Evolutionary conservation across 2,329 filamentous ascomycete genomes (phyloP), one percentile per base, ranked within the genome.

Genomic region (Paramyrothecium roridum): DNA sequence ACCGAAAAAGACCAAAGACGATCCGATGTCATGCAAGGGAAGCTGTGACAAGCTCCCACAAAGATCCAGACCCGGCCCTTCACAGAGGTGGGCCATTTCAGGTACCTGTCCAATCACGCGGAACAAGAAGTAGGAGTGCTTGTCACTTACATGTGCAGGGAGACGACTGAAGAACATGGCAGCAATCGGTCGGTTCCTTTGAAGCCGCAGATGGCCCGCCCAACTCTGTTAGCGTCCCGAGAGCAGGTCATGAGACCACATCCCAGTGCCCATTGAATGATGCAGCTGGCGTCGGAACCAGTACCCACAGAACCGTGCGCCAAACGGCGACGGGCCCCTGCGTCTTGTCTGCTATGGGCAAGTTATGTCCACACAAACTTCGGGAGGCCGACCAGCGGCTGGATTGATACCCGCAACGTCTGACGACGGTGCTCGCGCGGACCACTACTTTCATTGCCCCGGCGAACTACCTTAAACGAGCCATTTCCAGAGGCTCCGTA

Each of bases 201-300:
- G 26, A 30, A 30, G 26, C 6, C 26, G 26, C 26, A 30, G 26
- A 30, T 30, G 26, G 26, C 26, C 26, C 26, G 26, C 26, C 26
- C 26, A 30, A 6, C 26, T 21, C 40, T 43, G 54, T 64, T 69
- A 65, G 65, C 66, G 64, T 65, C 59, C 62, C 60, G 62, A 56
- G 54, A 57, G 56, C 56, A 57, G 66, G 65, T 69, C 67, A 67
- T 68, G 66, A 61, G 67, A 69, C 65, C 65, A 57, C 50, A 50
- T 59, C 54, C 55, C 57, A 56, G 49, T 45, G 57, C 52, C 22
- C 50, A 33, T 40, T 55, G 46, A 47, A 48, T 40, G 46, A 53
- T 53, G 55, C 53, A 52, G 40, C 37, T 43, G 37, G 55, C 54
- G 52, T 47, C 56, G 54, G 56, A 13, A 19, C 37, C 37, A 19